phyloP scores from a whole-genome alignment of 164 flowering plant species.

The Vitis amurensis region DNA sequence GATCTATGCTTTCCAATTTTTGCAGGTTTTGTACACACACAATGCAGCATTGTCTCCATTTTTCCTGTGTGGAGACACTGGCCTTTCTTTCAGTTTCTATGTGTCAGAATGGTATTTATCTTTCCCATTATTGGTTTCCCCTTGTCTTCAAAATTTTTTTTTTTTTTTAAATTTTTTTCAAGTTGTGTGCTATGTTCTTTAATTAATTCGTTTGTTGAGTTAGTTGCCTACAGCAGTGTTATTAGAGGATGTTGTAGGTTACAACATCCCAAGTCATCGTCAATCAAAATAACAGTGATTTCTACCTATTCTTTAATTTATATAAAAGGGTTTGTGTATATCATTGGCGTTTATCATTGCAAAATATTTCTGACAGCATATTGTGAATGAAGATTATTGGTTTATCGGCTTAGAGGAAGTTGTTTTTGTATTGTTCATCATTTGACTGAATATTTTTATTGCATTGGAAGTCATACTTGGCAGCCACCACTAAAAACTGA shows the following conservation, averaged over 20 bases:
- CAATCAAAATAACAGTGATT: neutral
- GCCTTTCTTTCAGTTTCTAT: neutral
- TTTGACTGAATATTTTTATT: no score
- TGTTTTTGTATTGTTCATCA: no score
- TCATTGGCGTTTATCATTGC: no score
- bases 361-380: no score
- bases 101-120: neutral
- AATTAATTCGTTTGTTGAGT: conserved; percentile 9
- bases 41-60: conserved; percentile 8
- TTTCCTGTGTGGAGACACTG: conserved; percentile 17
- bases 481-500: no score
- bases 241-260: neutral
- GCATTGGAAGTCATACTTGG: no score
- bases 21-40: conserved; percentile 14
- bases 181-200: neutral
- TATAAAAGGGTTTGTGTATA: no score
- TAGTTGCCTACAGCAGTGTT: neutral
- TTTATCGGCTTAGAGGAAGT: no score
- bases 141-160: neutral
- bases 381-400: no score
- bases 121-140: neutral
- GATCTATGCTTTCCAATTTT: neutral
- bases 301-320: no score
- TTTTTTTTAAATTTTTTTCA: neutral
- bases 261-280: neutral